These are phyloP conservation scores for Limnanthes douglasii DNA, from an alignment of 345 rosid genomes.

Conservation along the genomic window DNA sequence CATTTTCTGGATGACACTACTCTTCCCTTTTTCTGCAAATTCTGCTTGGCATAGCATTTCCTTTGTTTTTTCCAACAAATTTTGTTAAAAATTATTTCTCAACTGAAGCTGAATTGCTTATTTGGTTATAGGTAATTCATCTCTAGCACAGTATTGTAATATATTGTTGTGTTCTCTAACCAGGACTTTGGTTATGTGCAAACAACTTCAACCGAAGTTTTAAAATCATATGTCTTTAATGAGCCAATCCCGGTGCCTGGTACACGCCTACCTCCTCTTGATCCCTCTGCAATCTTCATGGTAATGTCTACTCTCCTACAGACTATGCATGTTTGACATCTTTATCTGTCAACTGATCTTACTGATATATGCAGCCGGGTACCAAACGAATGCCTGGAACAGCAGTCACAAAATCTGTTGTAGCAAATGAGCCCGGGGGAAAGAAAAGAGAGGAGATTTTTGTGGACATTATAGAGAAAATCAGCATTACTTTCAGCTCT, in stretches of 20 bases:
- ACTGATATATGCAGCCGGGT: constrained; percentile 62
- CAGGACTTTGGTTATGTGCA: constrained; percentile 99
- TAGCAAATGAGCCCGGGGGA: constrained; percentile 96
- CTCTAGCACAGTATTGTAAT: too few species aligned
- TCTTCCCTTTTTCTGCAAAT: neutral
- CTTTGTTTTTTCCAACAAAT: neutral
- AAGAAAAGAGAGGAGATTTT: constrained; percentile 96
- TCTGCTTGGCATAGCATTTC: neutral
- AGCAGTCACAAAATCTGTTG: constrained; percentile 94
- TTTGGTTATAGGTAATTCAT: too few species aligned
- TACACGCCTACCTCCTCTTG: constrained; percentile 71
- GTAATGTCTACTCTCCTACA: constrained; percentile 19
- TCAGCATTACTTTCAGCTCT: constrained; percentile 96
- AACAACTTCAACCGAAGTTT: constrained; percentile 87
- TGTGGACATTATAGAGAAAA: constrained; percentile 96
- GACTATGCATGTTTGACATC: neutral
- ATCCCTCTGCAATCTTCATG: constrained; percentile 89
- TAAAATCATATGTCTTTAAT: constrained; percentile 86
- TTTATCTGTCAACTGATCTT: constrained; percentile 8
- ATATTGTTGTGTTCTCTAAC: constrained; percentile 8
- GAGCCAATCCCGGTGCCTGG: constrained; percentile 87
- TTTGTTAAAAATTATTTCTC: constrained; percentile 3
- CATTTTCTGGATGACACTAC: too few species aligned
- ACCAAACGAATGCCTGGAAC: constrained; percentile 95
- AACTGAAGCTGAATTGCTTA: too few species aligned